Evolutionary conservation across 1,139 yeast genomes (phyloP).

Genomic region (Ogataea hybrid): DNA sequence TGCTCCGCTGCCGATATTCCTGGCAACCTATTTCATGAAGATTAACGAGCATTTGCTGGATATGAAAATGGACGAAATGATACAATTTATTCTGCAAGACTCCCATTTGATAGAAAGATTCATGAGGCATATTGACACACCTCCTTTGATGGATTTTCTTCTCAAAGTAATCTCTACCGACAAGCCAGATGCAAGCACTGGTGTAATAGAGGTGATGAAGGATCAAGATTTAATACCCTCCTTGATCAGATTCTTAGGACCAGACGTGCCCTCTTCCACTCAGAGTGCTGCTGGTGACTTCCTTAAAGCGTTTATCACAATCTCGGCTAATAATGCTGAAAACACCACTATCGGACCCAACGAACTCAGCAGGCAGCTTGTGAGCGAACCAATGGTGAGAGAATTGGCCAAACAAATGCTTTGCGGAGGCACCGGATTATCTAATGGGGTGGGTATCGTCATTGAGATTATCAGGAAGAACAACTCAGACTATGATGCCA

Average conservation of each 20-base stretch:
- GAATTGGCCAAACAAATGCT: slow-evolving; percentile 80
- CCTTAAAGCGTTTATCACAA: slow-evolving; percentile 86
- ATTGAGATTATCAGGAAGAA: slow-evolving; percentile 94
- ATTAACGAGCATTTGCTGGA: slow-evolving; percentile 91
- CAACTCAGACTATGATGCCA: slow-evolving; percentile 91
- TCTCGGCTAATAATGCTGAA: slow-evolving; percentile 84
- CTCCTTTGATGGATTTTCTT: slow-evolving; percentile 82
- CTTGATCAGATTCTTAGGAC: slow-evolving; percentile 56
- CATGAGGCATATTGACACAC: slow-evolving; percentile 76
- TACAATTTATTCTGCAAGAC: slow-evolving; percentile 66
- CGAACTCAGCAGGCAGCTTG: slow-evolving; percentile 88
- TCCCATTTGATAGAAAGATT: slow-evolving; percentile 64
- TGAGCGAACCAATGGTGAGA: slow-evolving; percentile 65
- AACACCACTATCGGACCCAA: slow-evolving; percentile 95
- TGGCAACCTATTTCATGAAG: slow-evolving; percentile 89
- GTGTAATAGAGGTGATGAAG: slow-evolving; percentile 71
- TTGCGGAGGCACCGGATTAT: slow-evolving; percentile 85
- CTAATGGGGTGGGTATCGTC: slow-evolving; percentile 94
- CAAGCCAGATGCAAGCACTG: slow-evolving; percentile 73
- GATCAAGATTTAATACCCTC: slow-evolving; percentile 60
- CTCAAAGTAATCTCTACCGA: slow-evolving; percentile 76
- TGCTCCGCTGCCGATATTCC: slow-evolving; percentile 65
- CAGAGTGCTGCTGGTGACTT: slow-evolving; percentile 97
- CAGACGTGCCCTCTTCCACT: slow-evolving; percentile 52
- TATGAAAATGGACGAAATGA: slow-evolving; percentile 84